A percentile compares a stretch with the other conserved stretches of the same genome.
Conservation (phyloP, 2,329 filamentous ascomycete genomes). For the Cladosporium oxysporum region DNA sequence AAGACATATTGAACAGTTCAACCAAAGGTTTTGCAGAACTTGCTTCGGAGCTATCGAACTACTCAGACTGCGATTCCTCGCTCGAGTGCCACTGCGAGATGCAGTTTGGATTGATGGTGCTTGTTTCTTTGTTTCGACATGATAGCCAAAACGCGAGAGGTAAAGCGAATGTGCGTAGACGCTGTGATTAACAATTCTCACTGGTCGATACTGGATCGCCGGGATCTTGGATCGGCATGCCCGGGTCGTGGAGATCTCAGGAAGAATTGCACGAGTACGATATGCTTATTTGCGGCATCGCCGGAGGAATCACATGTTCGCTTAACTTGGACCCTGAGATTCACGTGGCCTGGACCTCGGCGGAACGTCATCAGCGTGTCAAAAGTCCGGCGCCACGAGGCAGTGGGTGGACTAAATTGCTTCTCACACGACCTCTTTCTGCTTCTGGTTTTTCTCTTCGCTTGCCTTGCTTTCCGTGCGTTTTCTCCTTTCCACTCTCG, state of each 20-base stretch:
- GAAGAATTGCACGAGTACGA: background rate
- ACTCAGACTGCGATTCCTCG: too few species aligned
- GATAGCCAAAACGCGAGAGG: too few species aligned
- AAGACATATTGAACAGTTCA: too few species aligned
- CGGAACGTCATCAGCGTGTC: background rate
- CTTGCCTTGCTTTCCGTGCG: background rate
- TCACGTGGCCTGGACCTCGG: background rate
- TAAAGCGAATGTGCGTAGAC: too few species aligned
- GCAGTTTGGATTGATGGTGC: too few species aligned
- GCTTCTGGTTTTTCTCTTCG: background rate
- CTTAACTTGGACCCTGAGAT: background rate
- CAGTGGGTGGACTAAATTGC: background rate
- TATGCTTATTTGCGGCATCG: background rate
- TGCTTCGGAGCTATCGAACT: too few species aligned
- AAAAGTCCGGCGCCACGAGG: slow-evolving; percentile 1
- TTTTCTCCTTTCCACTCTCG: background rate
- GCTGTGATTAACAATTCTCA: background rate
- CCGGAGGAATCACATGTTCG: background rate
- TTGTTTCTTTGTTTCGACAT: too few species aligned
- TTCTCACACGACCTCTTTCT: slow-evolving; percentile 19
- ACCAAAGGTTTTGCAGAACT: too few species aligned
- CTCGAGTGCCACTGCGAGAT: too few species aligned
- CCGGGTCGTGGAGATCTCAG: background rate
- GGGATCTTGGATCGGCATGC: background rate
- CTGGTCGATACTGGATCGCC: background rate